Base-by-base conservation (phyloP, 2,329 filamentous ascomycete genomes). In the Pseudocercospora cruenta region DNA sequence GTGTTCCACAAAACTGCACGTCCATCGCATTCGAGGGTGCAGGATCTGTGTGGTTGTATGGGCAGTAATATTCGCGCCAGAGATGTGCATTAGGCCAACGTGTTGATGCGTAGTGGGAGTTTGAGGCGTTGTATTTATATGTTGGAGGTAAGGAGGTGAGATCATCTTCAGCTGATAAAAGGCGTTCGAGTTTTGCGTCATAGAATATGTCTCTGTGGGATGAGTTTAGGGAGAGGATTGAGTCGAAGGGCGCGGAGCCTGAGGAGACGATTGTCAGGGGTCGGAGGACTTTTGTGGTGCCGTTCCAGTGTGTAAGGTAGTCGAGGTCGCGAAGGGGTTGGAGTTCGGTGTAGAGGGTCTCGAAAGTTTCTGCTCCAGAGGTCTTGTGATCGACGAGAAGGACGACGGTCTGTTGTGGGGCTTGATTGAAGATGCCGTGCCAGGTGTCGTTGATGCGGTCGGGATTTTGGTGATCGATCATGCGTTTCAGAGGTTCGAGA, bases 321-420 rank as follows among this genome's bases (percentile, higher is more conserved):
- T 84, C 84, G 45, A 79, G 80, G 39, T 85, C 78, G 5, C 88
- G 82, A 8, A 92, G 80, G 1, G 88, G 85, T 64, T 86, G 79
- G 0, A 91, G 82, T 62, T 88, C 84, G 47, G 80, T 74, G 16
- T 86, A 69, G 0, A 90, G 82, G 54, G 83, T 75, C 0, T 81
- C 81, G 80, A 85, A 87, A 0, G 84, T 86, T 31, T 80, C 75
- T 2, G 76, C 72, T 1, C 84, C 85, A 22, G 82, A 75, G 1
- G 83, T 87, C 78, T 93, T 93, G 73, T 92, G 79, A 75, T 93
- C 90, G 43, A 93, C 82, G 5, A 92, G 82, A 3, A 93, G 81
- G 4, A 86, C 82, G 0, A 91, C 76, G 0, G 86, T 75, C 39
- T 78, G 76, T 7, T 65, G 67, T 0, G 76, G 73, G 19, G 77